Base-by-base conservation (phyloP, 805 yeast genomes). In the Yarrowia sp. region DNA sequence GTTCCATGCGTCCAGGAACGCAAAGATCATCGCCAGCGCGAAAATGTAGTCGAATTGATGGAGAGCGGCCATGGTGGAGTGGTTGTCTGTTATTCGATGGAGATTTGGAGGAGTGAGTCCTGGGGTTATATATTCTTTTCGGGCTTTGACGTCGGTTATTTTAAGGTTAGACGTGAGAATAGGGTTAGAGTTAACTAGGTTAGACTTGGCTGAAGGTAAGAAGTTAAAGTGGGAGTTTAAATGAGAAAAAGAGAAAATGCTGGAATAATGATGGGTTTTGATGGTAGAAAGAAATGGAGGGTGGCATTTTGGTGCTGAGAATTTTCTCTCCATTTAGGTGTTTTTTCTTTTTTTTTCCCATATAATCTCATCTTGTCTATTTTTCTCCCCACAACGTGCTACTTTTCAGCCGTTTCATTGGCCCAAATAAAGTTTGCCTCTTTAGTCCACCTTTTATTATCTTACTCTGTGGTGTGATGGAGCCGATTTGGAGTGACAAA, bases 1-100 rank as follows among this genome's bases (percentile, higher is more conserved):
- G 76, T 88, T 89, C 83, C 86, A 89, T 4, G 92, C 93, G 78
- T 89, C 92, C 72, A 89, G 80, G 81, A 87, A 87, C 70, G 91
- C 92, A 78, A 89, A 88, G 70, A 89, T 77, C 83, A 88, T 82
- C 52, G 86, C 86, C 70, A 88, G 82, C 16, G 91, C 93, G 75
- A 89, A 86, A 75, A 89, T 81, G 75, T 88, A 89, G 77, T 88
- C 90, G 74, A 86, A 89, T 66, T 70, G 72, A 43, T 70, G 72
- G 12, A 71, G 67, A 40, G 71, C 72, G 46, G 64, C 68, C 70
- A 43, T 40, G 45, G 35, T 55, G 16, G 50, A 11, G 49, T 0
- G 41, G 8, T 32, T 22, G 16, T 8, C 35, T 52, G 35, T 10
- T 22, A 16, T 59, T 45, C 65, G 50, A 43, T 59, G 65, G 4